Evolutionary conservation across 495 filamentous ascomycete genomes (phyloP).

Genomic region (Trichoderma reesei): DNA sequence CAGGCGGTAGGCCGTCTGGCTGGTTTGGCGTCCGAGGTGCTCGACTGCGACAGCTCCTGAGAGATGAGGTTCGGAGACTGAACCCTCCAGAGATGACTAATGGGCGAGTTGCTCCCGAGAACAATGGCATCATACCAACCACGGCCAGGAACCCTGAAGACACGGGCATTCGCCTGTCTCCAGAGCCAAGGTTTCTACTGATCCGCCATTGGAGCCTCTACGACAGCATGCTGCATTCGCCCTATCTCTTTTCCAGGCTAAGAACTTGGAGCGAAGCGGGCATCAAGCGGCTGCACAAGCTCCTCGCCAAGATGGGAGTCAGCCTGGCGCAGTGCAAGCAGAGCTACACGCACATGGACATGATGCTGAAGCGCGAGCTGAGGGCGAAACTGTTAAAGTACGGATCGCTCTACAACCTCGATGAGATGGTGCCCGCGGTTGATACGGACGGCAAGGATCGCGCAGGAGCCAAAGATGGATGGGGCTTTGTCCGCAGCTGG

Average conservation of each 20-base stretch:
- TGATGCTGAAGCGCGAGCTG: conserved; percentile 84
- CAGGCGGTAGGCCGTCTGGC: conserved; percentile 47
- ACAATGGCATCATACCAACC: conserved; percentile 72
- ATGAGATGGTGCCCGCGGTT: conserved; percentile 72
- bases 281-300: conserved; percentile 83
- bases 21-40: conserved; percentile 80
- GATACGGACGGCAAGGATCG: conserved; percentile 47
- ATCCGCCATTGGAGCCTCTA: conserved; percentile 96
- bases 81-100: conserved; percentile 68
- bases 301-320: conserved; percentile 96
- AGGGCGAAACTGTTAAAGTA: conserved; percentile 82
- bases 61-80: conserved; percentile 89
- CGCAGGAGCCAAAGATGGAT: conserved; percentile 64
- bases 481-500: conserved; percentile 97
- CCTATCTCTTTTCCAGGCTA: conserved; percentile 83
- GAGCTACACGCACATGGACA: conserved; percentile 96
- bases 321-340: conserved; percentile 88
- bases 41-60: conserved; percentile 69
- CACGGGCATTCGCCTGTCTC: conserved; percentile 82
- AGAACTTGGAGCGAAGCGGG: conserved; percentile 92
- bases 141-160: conserved; percentile 83
- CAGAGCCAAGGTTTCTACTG: conserved; percentile 87
- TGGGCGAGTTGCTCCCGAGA: conserved; percentile 41
- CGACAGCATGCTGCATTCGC: conserved; percentile 96
- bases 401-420: conserved; percentile 80